These are phyloP conservation scores for Colletotrichum lentis DNA, from an alignment of 2,329 filamentous ascomycete genomes.

Conservation along the genomic window DNA sequence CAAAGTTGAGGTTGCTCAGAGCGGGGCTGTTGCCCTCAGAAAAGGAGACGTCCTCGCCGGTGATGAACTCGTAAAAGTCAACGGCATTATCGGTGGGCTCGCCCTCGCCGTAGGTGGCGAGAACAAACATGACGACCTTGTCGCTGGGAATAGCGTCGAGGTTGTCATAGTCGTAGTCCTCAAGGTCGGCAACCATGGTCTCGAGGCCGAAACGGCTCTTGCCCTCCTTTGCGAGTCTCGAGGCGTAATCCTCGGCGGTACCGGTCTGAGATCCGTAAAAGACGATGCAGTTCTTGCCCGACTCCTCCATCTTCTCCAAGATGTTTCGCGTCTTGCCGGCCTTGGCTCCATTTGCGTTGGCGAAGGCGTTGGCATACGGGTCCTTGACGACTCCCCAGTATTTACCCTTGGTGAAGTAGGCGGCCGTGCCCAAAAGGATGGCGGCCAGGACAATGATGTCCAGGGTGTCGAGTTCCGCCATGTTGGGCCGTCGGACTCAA, in stretches of 20 bases:
- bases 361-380: conserved; percentile 81
- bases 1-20: conserved; percentile 86
- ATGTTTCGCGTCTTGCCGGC: conserved; percentile 90
- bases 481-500: conserved; percentile 49
- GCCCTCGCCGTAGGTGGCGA: conserved; percentile 97
- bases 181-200: conserved; percentile 97
- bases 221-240: conserved; percentile 94
- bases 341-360: conserved; percentile 74
- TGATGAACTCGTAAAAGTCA: conserved; percentile 98
- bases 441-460: conserved; percentile 90
- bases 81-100: conserved; percentile 99
- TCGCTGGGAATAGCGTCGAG: conserved; percentile 87
- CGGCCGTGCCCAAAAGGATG: conserved; percentile 85
- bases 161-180: conserved; percentile 97
- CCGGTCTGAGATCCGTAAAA: conserved; percentile 99
- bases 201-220: conserved; percentile 95
- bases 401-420: conserved; percentile 97
- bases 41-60: conserved; percentile 81
- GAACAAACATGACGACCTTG: conserved; percentile 92
- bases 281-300: conserved; percentile 94
- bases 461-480: conserved; percentile 96
- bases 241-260: conserved; percentile 97
- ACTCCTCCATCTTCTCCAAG: conserved; percentile 94
- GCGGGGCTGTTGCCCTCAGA: conserved; percentile 77
- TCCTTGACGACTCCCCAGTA: conserved; percentile 91